These are phyloP conservation scores for Chlorella variabilis DNA, from an alignment of 163 green algal species.

Conservation along the genomic window DNA sequence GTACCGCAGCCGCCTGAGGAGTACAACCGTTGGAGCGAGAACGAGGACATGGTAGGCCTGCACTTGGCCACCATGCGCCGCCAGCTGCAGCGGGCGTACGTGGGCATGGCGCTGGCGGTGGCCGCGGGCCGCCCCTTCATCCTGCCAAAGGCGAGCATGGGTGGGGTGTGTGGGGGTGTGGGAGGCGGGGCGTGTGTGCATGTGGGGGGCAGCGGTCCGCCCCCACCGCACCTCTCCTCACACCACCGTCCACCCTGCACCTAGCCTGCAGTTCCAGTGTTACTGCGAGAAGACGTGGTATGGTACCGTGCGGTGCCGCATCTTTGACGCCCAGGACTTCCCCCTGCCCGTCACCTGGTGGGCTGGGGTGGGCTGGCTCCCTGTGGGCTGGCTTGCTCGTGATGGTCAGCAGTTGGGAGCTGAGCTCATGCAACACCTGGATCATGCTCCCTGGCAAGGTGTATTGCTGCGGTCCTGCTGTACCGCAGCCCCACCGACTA, in stretches of 20 bases:
- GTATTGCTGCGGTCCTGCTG: neutral
- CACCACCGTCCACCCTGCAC: no score
- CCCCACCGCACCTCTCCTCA: no score
- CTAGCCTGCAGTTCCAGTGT: neutral
- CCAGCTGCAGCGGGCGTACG: slow-evolving; percentile 33
- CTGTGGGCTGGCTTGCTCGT: neutral
- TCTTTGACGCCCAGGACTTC: slow-evolving; percentile 14
- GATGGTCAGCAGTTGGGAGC: neutral
- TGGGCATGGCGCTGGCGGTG: slow-evolving; percentile 32
- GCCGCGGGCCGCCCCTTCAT: slow-evolving; percentile 25
- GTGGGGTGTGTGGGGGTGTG: neutral
- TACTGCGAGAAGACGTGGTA: slow-evolving; percentile 15
- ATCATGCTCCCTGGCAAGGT: no score
- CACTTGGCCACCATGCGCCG: slow-evolving; percentile 25
- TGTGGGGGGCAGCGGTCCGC: no score
- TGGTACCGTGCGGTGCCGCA: neutral
- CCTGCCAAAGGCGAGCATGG: slow-evolving; percentile 11
- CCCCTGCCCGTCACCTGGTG: slow-evolving; percentile 11
- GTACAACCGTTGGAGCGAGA: slow-evolving; percentile 26
- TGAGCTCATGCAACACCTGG: no score
- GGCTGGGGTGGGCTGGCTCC: neutral
- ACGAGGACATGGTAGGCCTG: slow-evolving; percentile 29
- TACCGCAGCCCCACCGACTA: slow-evolving; percentile 22
- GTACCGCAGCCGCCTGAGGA: no score
- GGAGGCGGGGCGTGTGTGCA: no score